Percentiles rank a stretch among this genome's conserved stretches.
Evolutionary conservation across 345 rosid species (phyloP).

Genomic region (Xanthoceras sorbifolium): DNA sequence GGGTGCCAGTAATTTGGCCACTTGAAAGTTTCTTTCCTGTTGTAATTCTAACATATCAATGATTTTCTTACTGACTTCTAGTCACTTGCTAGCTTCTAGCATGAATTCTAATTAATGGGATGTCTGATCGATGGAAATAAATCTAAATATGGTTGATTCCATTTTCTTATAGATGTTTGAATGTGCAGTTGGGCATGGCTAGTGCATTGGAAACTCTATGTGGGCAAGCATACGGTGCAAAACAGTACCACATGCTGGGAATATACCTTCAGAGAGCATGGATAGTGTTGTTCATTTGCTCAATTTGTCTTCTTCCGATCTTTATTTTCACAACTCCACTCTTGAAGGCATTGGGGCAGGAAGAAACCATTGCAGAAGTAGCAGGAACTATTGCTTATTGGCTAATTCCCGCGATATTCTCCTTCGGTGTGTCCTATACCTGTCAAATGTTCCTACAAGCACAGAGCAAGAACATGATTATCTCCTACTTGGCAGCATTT

Average conservation of each 20-base stretch:
- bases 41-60: too few relatives aligned
- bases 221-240: slow-evolving; percentile 81
- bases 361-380: slow-evolving; percentile 42
- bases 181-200: slow-evolving; percentile 78
- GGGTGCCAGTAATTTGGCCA: too few relatives aligned
- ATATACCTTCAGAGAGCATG: slow-evolving; percentile 83
- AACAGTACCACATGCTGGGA: slow-evolving; percentile 80
- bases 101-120: too few relatives aligned
- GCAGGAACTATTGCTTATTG: slow-evolving; percentile 50
- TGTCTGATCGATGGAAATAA: too few relatives aligned
- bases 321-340: slow-evolving; percentile 55
- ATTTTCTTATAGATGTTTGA: not conserved
- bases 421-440: slow-evolving; percentile 50
- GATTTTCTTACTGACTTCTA: too few relatives aligned
- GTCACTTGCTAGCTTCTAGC: too few relatives aligned
- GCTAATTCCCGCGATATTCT: slow-evolving; percentile 49
- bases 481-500: slow-evolving; percentile 59
- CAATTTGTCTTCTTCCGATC: slow-evolving; percentile 55
- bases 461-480: slow-evolving; percentile 73
- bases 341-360: slow-evolving; percentile 61
- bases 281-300: slow-evolving; percentile 45
- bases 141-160: not conserved
- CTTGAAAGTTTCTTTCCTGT: too few relatives aligned
- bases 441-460: slow-evolving; percentile 86
- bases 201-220: slow-evolving; percentile 81